Base-by-base conservation (phyloP, 2,329 filamentous ascomycete species). In the Teratosphaeria nubilosa region DNA sequence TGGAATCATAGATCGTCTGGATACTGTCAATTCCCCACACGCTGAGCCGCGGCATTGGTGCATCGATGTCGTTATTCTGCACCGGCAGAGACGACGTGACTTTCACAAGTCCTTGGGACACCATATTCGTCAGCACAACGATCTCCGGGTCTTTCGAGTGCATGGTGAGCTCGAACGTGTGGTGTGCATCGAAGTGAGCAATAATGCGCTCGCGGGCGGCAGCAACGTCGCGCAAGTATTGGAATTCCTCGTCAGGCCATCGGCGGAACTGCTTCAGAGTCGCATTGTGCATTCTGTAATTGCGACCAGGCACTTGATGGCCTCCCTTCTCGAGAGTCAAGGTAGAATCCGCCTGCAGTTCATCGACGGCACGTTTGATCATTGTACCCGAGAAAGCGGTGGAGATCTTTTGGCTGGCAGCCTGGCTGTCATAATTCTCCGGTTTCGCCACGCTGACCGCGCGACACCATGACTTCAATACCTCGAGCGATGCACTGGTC, bases 21-120 rank as follows among this genome's bases (percentile, higher is more conserved):
- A 83, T 82, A 7, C 86, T 85, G 56, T 83, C 81, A 66, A 90
- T 87, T 1, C 88, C 87, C 68, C 87, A 86, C 1, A 85, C 84
- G 5, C 74, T 77, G 25, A 79, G 63, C 34, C 72, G 71, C 16
- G 75, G 75, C 13, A 68, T 66, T 0, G 74, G 71, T 2, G 72
- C 72, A 41, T 72, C 68, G 55, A 75, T 70, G 5, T 74, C 70
- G 59, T 77, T 68, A 31, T 88, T 83, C 20, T 87, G 81, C 1
- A 83, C 82, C 5, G 87, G 78, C 48, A 85, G 76, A 1, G 78
- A 68, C 0, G 82, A 76, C 3, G 78, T 73, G 6, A 88, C 67
- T 16, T 69, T 75, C 50, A 90, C 75, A 48, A 81, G 78, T 3
- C 82, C 80, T 54, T 79, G 70, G 0, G 83, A 82, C 60, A 85